A percentile compares a stretch with the other conserved stretches of the same genome.
These are phyloP conservation scores for Chalciporus piperatus DNA, from an alignment of 768 basidiomycete species.

Conservation along the genomic window DNA sequence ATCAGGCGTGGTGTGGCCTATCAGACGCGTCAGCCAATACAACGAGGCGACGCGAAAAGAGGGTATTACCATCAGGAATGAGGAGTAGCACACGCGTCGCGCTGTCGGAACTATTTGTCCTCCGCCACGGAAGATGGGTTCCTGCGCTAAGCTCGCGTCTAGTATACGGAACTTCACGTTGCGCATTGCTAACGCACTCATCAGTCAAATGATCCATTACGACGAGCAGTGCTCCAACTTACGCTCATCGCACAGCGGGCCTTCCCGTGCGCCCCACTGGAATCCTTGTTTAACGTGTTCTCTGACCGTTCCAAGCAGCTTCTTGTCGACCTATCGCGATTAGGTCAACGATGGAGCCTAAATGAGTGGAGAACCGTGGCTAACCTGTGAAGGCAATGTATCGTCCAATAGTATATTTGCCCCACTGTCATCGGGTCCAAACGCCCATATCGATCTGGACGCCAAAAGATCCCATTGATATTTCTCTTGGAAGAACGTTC, in stretches of 20 bases:
- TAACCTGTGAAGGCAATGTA: conserved; percentile 88
- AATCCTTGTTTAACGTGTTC: conserved; percentile 99
- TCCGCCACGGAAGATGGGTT: conserved; percentile 96
- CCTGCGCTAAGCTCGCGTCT: conserved; percentile 88
- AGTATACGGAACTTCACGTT: conserved; percentile 97
- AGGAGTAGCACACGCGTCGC: conserved; percentile 98
- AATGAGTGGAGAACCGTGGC: conserved; percentile 9
- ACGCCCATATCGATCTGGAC: conserved; percentile 98
- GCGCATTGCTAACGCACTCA: conserved; percentile 71
- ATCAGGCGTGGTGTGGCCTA: conserved; percentile 93
- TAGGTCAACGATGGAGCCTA: background rate
- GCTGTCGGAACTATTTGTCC: conserved; percentile 99
- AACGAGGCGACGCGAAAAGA: conserved; percentile 9
- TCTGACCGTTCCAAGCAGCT: conserved; percentile 81
- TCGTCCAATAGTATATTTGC: conserved; percentile 94
- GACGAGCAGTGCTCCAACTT: conserved; percentile 38
- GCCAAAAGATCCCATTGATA: conserved; percentile 98
- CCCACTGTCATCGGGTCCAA: conserved; percentile 95
- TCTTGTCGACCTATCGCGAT: conserved; percentile 78
- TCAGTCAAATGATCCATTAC: background rate
- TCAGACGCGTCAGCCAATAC: background rate
- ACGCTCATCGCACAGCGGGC: conserved; percentile 98
- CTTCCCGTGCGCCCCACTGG: conserved; percentile 98
- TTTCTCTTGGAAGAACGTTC: conserved; percentile 93
- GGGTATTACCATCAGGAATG: conserved; percentile 87